These are phyloP conservation scores for Xylaria sp. DNA, from an alignment of 2,329 filamentous ascomycete genomes.

Conservation along the genomic window DNA sequence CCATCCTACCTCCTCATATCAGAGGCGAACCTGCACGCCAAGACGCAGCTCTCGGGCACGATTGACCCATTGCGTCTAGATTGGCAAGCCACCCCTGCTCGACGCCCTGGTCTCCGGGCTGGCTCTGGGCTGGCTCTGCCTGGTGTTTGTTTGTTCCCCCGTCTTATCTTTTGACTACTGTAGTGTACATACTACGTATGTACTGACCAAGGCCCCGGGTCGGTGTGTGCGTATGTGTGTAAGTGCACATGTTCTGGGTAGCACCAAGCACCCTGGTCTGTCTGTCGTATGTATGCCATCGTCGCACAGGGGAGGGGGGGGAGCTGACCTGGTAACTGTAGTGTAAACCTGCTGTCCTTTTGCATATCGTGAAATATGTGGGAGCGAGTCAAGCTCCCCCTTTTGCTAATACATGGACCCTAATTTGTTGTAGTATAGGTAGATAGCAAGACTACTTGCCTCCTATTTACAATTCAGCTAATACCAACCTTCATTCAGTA, in stretches of 20 bases:
- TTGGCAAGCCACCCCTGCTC: conserved; percentile 19
- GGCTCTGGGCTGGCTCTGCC: neutral
- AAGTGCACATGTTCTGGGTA: neutral
- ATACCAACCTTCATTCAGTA: no score
- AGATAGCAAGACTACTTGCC: neutral
- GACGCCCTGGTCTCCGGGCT: neutral
- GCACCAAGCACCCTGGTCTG: neutral
- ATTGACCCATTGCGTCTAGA: conserved; percentile 31
- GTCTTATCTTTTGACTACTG: conserved; percentile 29
- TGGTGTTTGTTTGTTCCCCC: conserved; percentile 23
- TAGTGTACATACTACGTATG: no score
- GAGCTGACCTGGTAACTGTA: neutral
- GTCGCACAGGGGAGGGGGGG: neutral
- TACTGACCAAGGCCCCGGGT: conserved; percentile 23
- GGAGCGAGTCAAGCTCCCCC: neutral
- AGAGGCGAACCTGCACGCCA: conserved; percentile 26
- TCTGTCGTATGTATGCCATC: neutral
- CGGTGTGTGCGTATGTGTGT: no score
- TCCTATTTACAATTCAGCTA: neutral
- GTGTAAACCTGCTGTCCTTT: neutral
- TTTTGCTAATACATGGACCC: neutral
- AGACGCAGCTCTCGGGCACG: conserved; percentile 27
- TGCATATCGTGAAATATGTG: neutral
- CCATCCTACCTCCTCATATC: conserved; percentile 1
- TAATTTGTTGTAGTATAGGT: neutral